These are phyloP conservation scores for Rhizopus sp. DNA, from an alignment of 371 early-diverging fungal genomes.

Conservation along the genomic window DNA sequence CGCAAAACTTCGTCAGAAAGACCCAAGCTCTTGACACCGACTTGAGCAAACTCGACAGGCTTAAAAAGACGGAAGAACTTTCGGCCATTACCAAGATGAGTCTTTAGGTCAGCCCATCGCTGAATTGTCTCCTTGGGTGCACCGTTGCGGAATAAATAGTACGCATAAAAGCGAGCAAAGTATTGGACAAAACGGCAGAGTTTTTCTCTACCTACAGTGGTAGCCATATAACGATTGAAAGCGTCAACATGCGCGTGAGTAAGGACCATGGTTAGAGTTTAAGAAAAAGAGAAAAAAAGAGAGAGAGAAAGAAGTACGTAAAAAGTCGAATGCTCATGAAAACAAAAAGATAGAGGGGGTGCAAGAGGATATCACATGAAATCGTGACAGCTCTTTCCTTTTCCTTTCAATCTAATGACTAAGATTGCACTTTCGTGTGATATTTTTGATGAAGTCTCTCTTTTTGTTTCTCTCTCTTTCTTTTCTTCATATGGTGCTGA, in stretches of 20 bases:
- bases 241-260: conserved; percentile 32
- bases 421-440: too few relatives aligned
- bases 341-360: conserved; percentile 3
- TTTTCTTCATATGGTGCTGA: not conserved
- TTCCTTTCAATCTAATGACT: not conserved
- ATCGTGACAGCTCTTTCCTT: conserved; percentile 22
- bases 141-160: conserved; percentile 54
- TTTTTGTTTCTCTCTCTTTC: not conserved
- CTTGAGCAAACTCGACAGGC: conserved; percentile 63
- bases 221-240: conserved; percentile 53
- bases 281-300: not conserved
- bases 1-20: conserved; percentile 57
- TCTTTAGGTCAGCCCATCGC: conserved; percentile 59
- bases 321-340: conserved; percentile 1
- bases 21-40: conserved; percentile 52
- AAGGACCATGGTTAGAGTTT: conserved; percentile 20
- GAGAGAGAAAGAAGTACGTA: conserved; percentile 1
- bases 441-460: too few relatives aligned
- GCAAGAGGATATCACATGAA: conserved; percentile 7
- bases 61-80: conserved; percentile 61
- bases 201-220: conserved; percentile 83
- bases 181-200: conserved; percentile 77
- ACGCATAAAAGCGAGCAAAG: conserved; percentile 68
- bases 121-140: conserved; percentile 54
- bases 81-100: conserved; percentile 61